These are phyloP conservation scores for Pisolithus microcarpus DNA, from an alignment of 768 basidiomycete genomes.

Conservation along the genomic window DNA sequence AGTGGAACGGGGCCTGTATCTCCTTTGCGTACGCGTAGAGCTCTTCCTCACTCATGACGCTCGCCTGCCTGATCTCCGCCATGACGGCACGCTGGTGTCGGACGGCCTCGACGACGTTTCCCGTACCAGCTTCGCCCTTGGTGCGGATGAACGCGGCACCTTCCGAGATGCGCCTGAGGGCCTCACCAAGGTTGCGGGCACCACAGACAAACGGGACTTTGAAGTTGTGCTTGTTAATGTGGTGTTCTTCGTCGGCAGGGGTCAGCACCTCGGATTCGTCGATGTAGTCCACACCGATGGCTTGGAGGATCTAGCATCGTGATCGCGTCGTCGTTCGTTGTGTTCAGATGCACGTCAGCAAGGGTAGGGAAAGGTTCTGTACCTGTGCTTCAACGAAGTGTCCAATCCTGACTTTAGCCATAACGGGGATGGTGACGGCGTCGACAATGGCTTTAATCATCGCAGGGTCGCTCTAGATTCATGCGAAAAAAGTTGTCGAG, in stretches of 20 bases:
- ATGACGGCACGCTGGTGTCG: conserved; percentile 82
- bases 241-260: conserved; percentile 91
- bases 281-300: conserved; percentile 92
- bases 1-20: conserved; percentile 87
- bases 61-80: conserved; percentile 77
- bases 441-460: conserved; percentile 97
- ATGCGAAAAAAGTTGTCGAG: not conserved
- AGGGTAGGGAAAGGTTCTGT: conserved; percentile 8
- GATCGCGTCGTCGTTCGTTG: not conserved
- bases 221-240: conserved; percentile 95
- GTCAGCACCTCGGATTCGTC: conserved; percentile 94
- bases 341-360: not conserved
- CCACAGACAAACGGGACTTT: conserved; percentile 97
- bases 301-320: conserved; percentile 74
- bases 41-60: conserved; percentile 91
- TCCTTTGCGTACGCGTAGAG: conserved; percentile 91
- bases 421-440: conserved; percentile 94
- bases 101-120: conserved; percentile 90
- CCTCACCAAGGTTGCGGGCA: conserved; percentile 91
- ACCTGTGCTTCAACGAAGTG: conserved; percentile 97
- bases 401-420: conserved; percentile 94
- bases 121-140: conserved; percentile 88
- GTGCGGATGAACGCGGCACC: conserved; percentile 98
- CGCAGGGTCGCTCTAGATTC: conserved; percentile 72
- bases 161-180: conserved; percentile 91